Evolutionary conservation across 768 basidiomycete genomes (phyloP).

Genomic region (Leccinellum albellum): DNA sequence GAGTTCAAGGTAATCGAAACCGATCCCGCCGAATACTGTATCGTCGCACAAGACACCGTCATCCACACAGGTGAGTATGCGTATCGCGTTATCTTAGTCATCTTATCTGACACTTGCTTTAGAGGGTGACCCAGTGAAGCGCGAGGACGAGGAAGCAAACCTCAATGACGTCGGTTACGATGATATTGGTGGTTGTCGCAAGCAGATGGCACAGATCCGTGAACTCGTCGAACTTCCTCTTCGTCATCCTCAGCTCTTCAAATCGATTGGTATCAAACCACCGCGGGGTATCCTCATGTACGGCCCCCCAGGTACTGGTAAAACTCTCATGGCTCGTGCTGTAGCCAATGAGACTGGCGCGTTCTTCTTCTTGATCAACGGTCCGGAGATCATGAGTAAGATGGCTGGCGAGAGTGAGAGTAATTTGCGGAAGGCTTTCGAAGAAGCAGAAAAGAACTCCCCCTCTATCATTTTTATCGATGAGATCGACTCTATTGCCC

Average conservation of each 20-base stretch:
- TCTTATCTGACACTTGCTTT: conserved; percentile 12
- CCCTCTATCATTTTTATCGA: conserved; percentile 99
- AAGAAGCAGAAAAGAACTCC: conserved; percentile 99
- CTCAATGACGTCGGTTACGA: conserved; percentile 97
- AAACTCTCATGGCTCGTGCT: conserved; percentile 98
- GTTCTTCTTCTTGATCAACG: conserved; percentile 99
- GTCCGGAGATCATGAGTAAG: conserved; percentile 99
- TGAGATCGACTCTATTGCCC: conserved; percentile 98
- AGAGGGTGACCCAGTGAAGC: conserved; percentile 99
- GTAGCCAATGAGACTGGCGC: conserved; percentile 99
- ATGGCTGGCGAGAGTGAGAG: conserved; percentile 99
- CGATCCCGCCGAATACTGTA: conserved; percentile 97
- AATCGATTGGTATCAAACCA: conserved; percentile 99
- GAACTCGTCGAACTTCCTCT: conserved; percentile 97
- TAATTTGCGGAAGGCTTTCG: conserved; percentile 96
- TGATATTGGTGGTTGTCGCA: conserved; percentile 98
- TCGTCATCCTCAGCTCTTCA: conserved; percentile 98
- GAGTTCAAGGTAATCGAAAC: conserved; percentile 99
- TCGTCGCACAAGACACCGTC: conserved; percentile 98
- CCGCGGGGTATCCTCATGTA: conserved; percentile 98
- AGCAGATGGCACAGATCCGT: conserved; percentile 99
- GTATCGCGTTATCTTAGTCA: neutral
- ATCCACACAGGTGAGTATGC: conserved; percentile 71
- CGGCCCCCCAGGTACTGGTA: conserved; percentile 98
- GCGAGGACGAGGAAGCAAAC: conserved; percentile 97